A percentile compares a stretch with the other conserved stretches of the same genome.
These are phyloP conservation scores for Microcyclospora tardicrescens DNA, from an alignment of 2,329 filamentous ascomycete genomes.

Conservation along the genomic window DNA sequence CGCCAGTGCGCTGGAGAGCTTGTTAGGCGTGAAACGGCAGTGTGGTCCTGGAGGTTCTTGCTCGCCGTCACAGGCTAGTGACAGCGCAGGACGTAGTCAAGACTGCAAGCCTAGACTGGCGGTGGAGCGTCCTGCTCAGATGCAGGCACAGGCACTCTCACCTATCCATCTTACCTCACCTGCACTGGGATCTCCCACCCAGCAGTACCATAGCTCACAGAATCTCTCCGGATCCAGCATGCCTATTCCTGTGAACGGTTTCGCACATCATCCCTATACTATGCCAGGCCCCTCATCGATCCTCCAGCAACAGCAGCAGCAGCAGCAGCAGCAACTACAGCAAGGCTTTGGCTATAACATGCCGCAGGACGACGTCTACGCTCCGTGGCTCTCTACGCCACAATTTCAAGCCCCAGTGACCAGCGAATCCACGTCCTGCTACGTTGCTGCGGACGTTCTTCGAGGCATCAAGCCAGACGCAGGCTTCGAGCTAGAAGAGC, in stretches of 20 bases:
- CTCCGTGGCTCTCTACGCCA: background rate
- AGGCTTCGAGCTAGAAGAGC: constrained; percentile 25
- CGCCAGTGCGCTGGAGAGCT: constrained; percentile 5
- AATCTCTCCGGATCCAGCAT: background rate
- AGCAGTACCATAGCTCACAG: background rate
- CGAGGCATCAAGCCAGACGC: constrained; percentile 29
- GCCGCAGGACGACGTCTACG: background rate
- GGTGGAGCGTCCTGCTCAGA: too few species aligned
- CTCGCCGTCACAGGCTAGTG: background rate
- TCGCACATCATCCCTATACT: background rate
- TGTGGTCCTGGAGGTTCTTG: constrained; percentile 5
- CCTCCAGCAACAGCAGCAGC: background rate
- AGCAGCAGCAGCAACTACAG: background rate
- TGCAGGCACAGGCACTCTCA: background rate
- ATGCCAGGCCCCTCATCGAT: background rate
- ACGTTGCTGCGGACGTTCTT: constrained; percentile 34
- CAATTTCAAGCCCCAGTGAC: background rate
- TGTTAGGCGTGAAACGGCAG: constrained; percentile 4
- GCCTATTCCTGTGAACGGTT: background rate
- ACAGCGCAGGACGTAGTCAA: background rate
- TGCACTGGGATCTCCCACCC: too few species aligned
- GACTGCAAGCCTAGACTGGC: too few species aligned
- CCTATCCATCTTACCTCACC: background rate
- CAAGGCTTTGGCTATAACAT: background rate
- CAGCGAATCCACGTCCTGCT: constrained; percentile 18